These are phyloP conservation scores for Gossypium schwendimanii DNA, from an alignment of 441 rosid species.

Conservation along the genomic window DNA sequence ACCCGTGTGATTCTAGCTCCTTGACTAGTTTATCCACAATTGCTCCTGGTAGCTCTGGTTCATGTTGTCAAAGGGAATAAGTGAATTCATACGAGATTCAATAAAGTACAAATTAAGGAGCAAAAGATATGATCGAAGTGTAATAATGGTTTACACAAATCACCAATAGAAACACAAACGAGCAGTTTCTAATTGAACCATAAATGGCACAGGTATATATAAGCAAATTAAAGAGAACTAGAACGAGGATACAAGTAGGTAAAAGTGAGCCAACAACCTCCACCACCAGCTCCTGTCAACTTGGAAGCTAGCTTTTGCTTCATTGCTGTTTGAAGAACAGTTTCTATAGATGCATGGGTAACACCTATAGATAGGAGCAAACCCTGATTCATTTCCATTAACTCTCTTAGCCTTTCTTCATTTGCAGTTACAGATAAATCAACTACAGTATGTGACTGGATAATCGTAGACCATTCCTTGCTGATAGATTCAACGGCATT, in stretches of 20 bases:
- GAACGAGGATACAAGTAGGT: conserved; percentile 69
- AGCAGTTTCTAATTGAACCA: background rate
- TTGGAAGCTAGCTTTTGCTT: conserved; percentile 80
- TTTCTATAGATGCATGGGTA: conserved; percentile 76
- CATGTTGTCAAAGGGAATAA: conserved; percentile 39
- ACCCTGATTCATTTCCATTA: conserved; percentile 94
- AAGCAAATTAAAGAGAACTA: background rate
- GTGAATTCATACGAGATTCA: background rate
- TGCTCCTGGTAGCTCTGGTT: conserved; percentile 43
- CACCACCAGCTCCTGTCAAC: conserved; percentile 92
- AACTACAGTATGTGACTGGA: conserved; percentile 49
- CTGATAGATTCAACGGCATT: conserved; percentile 75
- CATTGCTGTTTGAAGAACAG: conserved; percentile 58
- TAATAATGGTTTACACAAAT: background rate
- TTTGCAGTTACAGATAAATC: conserved; percentile 41
- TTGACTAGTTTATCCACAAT: conserved; percentile 50
- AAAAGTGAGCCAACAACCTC: conserved; percentile 85
- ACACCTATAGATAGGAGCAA: conserved; percentile 86
- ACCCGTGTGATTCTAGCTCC: conserved; percentile 70
- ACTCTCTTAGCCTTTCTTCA: conserved; percentile 67
- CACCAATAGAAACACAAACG: background rate
- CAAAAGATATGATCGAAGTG: background rate
- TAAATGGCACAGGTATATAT: background rate
- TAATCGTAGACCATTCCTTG: conserved; percentile 47
- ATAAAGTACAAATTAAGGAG: background rate